These are phyloP conservation scores for Cenococcum geophilum DNA, from an alignment of 495 filamentous ascomycete species.

Conservation along the genomic window DNA sequence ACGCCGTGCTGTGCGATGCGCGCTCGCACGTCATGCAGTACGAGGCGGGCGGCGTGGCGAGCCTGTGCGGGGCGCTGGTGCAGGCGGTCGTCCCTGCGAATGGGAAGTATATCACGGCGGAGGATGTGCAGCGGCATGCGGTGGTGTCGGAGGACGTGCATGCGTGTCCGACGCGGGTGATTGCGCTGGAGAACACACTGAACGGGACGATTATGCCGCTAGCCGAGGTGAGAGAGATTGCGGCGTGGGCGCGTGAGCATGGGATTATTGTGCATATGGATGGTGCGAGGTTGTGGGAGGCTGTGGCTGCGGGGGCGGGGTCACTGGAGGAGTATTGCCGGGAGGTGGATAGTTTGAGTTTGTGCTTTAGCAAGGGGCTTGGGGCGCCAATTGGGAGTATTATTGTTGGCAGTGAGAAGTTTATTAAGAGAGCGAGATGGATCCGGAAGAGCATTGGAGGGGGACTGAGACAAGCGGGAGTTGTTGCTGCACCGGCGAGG, in stretches of 20 bases:
- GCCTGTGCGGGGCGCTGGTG: slow-evolving; percentile 54
- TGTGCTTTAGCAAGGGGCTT: slow-evolving; percentile 86
- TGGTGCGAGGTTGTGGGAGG: slow-evolving; percentile 67
- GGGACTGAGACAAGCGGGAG: slow-evolving; percentile 66
- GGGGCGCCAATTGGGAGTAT: slow-evolving; percentile 85
- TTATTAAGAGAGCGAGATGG: slow-evolving; percentile 70
- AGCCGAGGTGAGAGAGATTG: slow-evolving; percentile 58
- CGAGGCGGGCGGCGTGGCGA: slow-evolving; percentile 66
- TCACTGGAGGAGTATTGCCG: slow-evolving; percentile 58
- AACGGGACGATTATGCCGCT: slow-evolving; percentile 73
- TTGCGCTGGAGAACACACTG: slow-evolving; percentile 81
- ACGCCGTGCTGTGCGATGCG: slow-evolving; percentile 63
- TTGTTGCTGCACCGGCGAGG: slow-evolving; percentile 53
- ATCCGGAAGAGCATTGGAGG: slow-evolving; percentile 81
- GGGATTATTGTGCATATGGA: slow-evolving; percentile 73
- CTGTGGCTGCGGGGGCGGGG: slow-evolving; percentile 39
- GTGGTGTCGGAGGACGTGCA: slow-evolving; percentile 52
- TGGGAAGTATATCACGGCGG: slow-evolving; percentile 64
- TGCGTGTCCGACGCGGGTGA: slow-evolving; percentile 67
- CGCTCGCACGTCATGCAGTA: slow-evolving; percentile 61
- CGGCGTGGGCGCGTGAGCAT: slow-evolving; percentile 60
- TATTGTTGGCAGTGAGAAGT: slow-evolving; percentile 57
- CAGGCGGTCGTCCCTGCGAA: slow-evolving; percentile 57
- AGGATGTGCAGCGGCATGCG: slow-evolving; percentile 59
- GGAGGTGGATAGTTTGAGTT: slow-evolving; percentile 70